Evolutionary conservation across 2,329 filamentous ascomycete species (phyloP), one percentile per base, ranked within the genome.

Genomic region (Ramularia endophylla): DNA sequence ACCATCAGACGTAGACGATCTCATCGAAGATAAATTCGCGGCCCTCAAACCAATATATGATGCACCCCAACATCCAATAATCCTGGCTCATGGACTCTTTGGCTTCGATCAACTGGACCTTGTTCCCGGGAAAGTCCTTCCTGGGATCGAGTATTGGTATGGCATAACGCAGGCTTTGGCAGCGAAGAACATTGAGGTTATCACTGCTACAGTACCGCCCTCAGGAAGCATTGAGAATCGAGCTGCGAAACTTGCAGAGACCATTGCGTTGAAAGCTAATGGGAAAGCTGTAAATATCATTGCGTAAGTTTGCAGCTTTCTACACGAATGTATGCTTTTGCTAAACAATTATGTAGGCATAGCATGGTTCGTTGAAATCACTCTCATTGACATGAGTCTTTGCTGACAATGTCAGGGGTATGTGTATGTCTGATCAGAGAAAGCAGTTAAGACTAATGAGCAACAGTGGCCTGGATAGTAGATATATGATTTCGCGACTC

Each of bases 211-310:
- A 5, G 78, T 82, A 1, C 75, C 77, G 4, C 67, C 77, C 1
- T 78, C 73, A 9, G 75, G 70, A 1, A 75, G 74, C 5, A 79
- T 82, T 48, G 76, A 81, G 52, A 66, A 66, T 35, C 67, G 78
- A 27, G 78, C 76, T 2, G 65, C 66, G 46, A 74, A 67, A 50
- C 59, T 82, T 17, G 70, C 67, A 9, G 67, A 69, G 36, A 68
- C 66, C 30, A 81, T 82, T 47, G 67, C 71, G 29, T 48, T 60
- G 9, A 72, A 70, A 34, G 76, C 76, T 1, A 60, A 62, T 22
- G 77, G 77, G 5, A 75, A 74, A 48, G 68, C 71, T 51, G 77
- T 82, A 16, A 82, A 82, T 56, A 80, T 82, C 27, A 75, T 82
- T 53, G 78, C 78, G 72, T 79, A 63, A 57, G 74, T 67, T 29